Evolutionary conservation across 371 early-diverging fungal genomes (phyloP), one percentile per base, ranked within the genome.

Genomic region (Massospora cicadina): DNA sequence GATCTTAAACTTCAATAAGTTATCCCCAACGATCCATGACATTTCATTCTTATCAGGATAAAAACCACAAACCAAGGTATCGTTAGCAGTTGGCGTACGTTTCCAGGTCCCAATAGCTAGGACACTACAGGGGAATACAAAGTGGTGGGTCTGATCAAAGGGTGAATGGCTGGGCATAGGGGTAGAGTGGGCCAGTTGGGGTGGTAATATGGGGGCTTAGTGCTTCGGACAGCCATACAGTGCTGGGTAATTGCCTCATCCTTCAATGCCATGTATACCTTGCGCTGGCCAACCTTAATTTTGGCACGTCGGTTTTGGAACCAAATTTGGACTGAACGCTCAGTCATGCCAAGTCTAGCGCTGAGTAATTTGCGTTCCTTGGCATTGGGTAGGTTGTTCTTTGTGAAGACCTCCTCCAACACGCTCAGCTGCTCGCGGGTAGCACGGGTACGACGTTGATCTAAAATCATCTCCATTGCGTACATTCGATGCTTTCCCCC

Each of bases 271-370:
- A 77, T 66, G 24, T 77, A 62, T 5, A 73, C 74, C 59, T 77
- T 68, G 60, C 74, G 72, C 64, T 81, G 80, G 57, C 76, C 69
- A 70, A 79, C 84, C 76, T 92, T 94, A 30, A 86, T 85, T 75
- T 93, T 94, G 55, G 95, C 94, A 58, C 99, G 80, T 69, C 92
- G 81, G 81, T 99, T 99, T 74, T 99, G 99, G 80, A 99, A 99
- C 99, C 99, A 98, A 68, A 98, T 93, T 73, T 99, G 96, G 65
- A 98, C 91, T n/a, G 91, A 84, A 71, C 91, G 79, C 68, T 87
- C 86, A 27, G 93, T 89, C 95, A 97, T 97, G 68, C 87, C 81
- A 26, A 97, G 80, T 69, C 90, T 83, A 63, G 78, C 77, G 30
- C 91, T 89, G 31, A 98, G 81, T 32, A 83, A 81, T 70, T 88